Evolutionary conservation across 179 eudicot genomes (phyloP), one percentile per base, ranked within the genome.

Genomic region (Sideroxylon spinosum): DNA sequence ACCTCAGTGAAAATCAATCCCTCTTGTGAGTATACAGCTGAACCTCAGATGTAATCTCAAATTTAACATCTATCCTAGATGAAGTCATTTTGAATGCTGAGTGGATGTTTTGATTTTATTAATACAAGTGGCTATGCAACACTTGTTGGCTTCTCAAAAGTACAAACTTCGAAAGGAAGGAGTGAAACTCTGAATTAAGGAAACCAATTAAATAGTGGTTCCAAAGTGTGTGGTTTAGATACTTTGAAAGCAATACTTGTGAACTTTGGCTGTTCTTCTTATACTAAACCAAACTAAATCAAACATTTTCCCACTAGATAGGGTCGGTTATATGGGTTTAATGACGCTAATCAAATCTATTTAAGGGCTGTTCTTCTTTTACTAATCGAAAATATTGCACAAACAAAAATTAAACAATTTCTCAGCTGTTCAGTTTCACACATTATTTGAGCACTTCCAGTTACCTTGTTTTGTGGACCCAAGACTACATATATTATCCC

Each of bases 1-100:
- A 96, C 84, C 97, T 96, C 81, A 94, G 99, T 66, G 99, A 96
- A 91, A 96, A 96, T 72, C 99, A 96, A 79, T 96, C 99, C 80
- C 97, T 96, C 77, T 48, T 87, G 99, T 96, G 81, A 91, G 99
- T 88, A 85, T 68, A 56, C 76, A 72, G 29, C 76, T 84, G 55
- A 32, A 64, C 60, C 28, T 25, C n/a, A 20, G 57, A 37, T 23
- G 23, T 48, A 29, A 48, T 14, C 25, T 10, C 48, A 71, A 50
- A 12, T 71, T 71, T 25, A 11, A 23, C 52, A 9, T 77, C 17
- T 20, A 16, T 59, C 25, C 61, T 23, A 32, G 44, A 17, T 55
- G 32, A 50, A 65, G 28, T n/a, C 16, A 19, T 52, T 76, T 37
- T 4, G 53, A 74, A 37, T 32, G 26, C 48, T 62, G 59, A 46